Conservation (phyloP, 2,329 filamentous ascomycete genomes). For the Zymoseptoria pseudotritici region DNA sequence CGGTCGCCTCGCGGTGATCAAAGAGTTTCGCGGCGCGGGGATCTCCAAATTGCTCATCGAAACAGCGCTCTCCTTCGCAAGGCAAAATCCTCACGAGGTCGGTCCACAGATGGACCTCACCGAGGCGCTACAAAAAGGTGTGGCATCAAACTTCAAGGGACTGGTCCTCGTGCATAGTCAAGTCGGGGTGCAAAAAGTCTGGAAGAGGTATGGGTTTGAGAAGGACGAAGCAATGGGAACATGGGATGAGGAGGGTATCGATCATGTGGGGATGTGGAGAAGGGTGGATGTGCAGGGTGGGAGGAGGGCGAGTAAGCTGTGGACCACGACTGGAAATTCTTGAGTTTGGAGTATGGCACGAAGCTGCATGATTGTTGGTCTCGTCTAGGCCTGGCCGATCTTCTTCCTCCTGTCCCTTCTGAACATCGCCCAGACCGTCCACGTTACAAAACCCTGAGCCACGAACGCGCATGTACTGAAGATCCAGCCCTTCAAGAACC, state of each 20-base stretch:
- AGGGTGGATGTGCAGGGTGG: constrained; percentile 31
- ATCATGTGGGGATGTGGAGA: constrained; percentile 78
- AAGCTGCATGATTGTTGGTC: background rate
- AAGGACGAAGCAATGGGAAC: constrained; percentile 64
- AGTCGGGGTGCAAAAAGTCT: constrained; percentile 55
- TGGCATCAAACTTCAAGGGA: constrained; percentile 57
- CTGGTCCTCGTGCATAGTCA: constrained; percentile 77
- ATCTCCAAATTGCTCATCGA: constrained; percentile 60
- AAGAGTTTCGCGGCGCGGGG: constrained; percentile 41
- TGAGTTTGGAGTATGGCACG: background rate
- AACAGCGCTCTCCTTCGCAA: constrained; percentile 61
- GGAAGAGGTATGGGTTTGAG: constrained; percentile 65
- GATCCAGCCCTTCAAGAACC: constrained; percentile 21
- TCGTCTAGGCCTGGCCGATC: background rate
- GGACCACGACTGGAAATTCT: constrained; percentile 1
- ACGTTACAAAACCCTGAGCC: constrained; percentile 18
- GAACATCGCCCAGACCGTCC: constrained; percentile 17
- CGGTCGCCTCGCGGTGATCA: constrained; percentile 65
- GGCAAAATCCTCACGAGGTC: constrained; percentile 47
- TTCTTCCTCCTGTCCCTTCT: constrained; percentile 15
- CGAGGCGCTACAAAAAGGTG: constrained; percentile 28
- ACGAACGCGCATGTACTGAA: constrained; percentile 17
- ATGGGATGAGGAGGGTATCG: constrained; percentile 80
- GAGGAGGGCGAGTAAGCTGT: constrained; percentile 21
- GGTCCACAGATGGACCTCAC: constrained; percentile 29